phyloP scores from a whole-genome alignment of 768 basidiomycete species.

The Hygrocybe punicea region DNA sequence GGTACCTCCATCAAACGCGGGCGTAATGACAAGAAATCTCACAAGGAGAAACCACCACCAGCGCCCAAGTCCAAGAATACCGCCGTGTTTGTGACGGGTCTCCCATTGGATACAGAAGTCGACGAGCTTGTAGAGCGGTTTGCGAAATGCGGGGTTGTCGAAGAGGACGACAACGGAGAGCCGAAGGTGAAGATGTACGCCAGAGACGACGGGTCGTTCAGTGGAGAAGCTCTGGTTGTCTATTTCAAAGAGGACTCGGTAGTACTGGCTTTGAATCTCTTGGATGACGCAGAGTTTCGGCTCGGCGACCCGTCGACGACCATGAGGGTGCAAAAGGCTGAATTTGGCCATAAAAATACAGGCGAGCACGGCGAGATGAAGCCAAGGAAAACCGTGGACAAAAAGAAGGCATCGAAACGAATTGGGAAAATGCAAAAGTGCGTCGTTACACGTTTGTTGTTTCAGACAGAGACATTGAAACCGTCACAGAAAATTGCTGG shows the following conservation, averaged over 20 bases:
- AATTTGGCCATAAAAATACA: slow-evolving; percentile 68
- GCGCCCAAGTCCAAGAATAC: slow-evolving; percentile 83
- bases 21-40: slow-evolving; percentile 47
- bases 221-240: slow-evolving; percentile 91
- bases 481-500: slow-evolving; percentile 70
- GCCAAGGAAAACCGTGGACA: slow-evolving; percentile 64
- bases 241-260: slow-evolving; percentile 99
- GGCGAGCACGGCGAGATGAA: slow-evolving; percentile 40
- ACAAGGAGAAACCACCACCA: slow-evolving; percentile 30
- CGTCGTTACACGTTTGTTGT: slow-evolving; percentile 12
- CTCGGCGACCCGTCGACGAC: slow-evolving; percentile 70
- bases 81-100: slow-evolving; percentile 81
- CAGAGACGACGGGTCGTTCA: slow-evolving; percentile 81
- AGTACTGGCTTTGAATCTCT: slow-evolving; percentile 69
- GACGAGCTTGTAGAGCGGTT: slow-evolving; percentile 85
- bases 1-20: slow-evolving; percentile 67
- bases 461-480: neutral
- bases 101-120: slow-evolving; percentile 70
- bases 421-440: slow-evolving; percentile 89
- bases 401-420: slow-evolving; percentile 69
- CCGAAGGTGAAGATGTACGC: slow-evolving; percentile 97
- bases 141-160: slow-evolving; percentile 85
- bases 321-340: slow-evolving; percentile 73
- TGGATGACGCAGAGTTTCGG: slow-evolving; percentile 90
- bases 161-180: slow-evolving; percentile 87